Evolutionary conservation across 331 rosid species (phyloP), one percentile per base, ranked within the genome.

Genomic region (Quercus tomentella): DNA sequence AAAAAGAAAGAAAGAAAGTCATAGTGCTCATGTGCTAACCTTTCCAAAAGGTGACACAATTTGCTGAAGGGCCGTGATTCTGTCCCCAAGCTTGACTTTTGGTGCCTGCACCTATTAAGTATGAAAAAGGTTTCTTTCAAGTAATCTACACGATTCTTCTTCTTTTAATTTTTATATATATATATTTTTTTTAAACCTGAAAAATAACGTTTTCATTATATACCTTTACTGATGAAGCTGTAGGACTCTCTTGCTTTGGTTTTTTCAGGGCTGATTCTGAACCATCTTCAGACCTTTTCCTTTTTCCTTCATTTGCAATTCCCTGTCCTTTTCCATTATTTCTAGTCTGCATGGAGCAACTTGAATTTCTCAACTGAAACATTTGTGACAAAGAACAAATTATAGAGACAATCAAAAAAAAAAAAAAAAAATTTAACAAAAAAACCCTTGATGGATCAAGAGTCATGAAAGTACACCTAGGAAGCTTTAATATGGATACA

Each of bases 11-110:
- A 23, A 30, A 86, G 49, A 61, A 77, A 22, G 43, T 67, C 72
- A 55, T 51, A 70, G 86, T 85, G 84, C 84, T 69, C 70, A 77
- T 2, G n/a, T 49, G 66, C 83, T 54, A 41, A 95, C 99, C 98
- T 95, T 95, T 88, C 99, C 99, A 82, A 95, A 95, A 52, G 99
- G 99, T 81, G 99, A 93, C 83, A 95, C 99, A 77, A 95, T 95
- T 89, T 93, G 99, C 79, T 95, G 99, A 84, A 95, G 98, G 74
- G 96, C 86, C 43, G 98, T 87, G 87, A 95, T 91, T 85, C 82
- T 93, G 69, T 95, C 98, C 11, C 83, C 89, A 76, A 95, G 74
- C 95, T 93, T 95, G 88, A 91, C 97, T 92, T 95, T 95, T 52
- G 99, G 98, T 76, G 92, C 93, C 82, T 90, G 98, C 73, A 87